Base-by-base conservation (phyloP, 257 asterid genomes). In the Vinca minor region DNA sequence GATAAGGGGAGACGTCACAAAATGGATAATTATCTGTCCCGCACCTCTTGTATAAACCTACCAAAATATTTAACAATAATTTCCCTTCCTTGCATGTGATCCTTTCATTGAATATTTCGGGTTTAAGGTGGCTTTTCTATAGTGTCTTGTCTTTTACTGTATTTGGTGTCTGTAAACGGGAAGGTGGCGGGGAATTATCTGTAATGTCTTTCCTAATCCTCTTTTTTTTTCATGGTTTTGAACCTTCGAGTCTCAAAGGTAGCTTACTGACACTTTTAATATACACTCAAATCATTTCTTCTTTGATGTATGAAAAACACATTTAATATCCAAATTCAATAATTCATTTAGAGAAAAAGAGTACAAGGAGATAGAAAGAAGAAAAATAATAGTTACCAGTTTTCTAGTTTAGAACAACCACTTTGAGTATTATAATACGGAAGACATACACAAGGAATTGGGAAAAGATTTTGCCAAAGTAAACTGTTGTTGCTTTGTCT, bases 181-280 rank as follows among this genome's bases (percentile, higher is more conserved):
- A n/a, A n/a, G n/a, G n/a, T n/a, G n/a, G 20, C 21, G 0, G 38
- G 21, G 59, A 4, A 21, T 28, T 34, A 4, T 10, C 34, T 26
- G 32, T 12, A 53, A 12, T 28, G 20, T 15, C 38, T 28, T 52
- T 52, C 59, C 35, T 4, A 13, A 52, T 52, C 59, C 3, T 26
- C n/a, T 44, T 44, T n/a, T n/a, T n/a, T 52, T 52, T 52, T 4
- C n/a, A 26, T 52, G 59, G n/a, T 26, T 52, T 52, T 25, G 59
- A 52, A 14, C 59, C 4, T 52, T 26, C 12, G 8, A 52, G 12
- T 12, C 35, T 46, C 25, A 46, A 46, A 46, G 20, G n/a, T n/a
- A 4, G 53, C 53, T 5, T 5, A 52, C 59, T 25, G 23, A 26
- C 3, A 25, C n/a, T 26, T 25, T 26, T 53, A 20, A 26, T 26